A percentile compares a stretch with the other conserved stretches of the same genome.
Evolutionary conservation across 2,329 filamentous ascomycete species (phyloP).

Genomic region (Xylariaceae sp.): DNA sequence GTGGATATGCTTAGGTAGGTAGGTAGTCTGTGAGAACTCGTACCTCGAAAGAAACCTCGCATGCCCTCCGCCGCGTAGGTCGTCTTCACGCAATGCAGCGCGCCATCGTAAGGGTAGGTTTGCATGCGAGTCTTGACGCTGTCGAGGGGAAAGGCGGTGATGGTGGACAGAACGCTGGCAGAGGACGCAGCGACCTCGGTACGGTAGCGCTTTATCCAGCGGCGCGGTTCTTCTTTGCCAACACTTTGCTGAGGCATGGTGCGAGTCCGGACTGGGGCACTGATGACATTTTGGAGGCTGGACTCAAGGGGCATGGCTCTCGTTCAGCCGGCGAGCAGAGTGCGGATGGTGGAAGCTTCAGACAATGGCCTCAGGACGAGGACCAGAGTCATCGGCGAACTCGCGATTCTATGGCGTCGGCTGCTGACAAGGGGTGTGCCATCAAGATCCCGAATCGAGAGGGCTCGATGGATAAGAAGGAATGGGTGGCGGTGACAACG

Average conservation of each 20-base stretch:
- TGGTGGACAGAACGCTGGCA: constrained; percentile 72
- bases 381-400: constrained; percentile 56
- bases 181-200: constrained; percentile 75
- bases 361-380: constrained; percentile 45
- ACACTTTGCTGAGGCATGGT: constrained; percentile 39
- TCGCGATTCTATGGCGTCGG: constrained; percentile 46
- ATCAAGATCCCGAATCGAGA: constrained; percentile 40
- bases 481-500: too few species aligned
- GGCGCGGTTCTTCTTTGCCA: constrained; percentile 32
- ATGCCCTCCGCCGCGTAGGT: constrained; percentile 71
- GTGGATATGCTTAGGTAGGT: neutral
- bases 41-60: constrained; percentile 76
- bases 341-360: constrained; percentile 36
- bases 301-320: constrained; percentile 38
- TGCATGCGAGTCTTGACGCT: constrained; percentile 89
- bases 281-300: constrained; percentile 40
- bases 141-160: constrained; percentile 78
- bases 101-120: constrained; percentile 72
- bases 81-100: constrained; percentile 66
- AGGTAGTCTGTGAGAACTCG: constrained; percentile 19
- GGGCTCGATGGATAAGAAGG: constrained; percentile 23
- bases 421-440: constrained; percentile 48
- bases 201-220: constrained; percentile 69
- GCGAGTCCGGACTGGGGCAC: constrained; percentile 37
- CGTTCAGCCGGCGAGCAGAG: constrained; percentile 34